Evolutionary conservation across 2,329 filamentous ascomycete genomes (phyloP).

Genomic region (Sporothrix mexicana): DNA sequence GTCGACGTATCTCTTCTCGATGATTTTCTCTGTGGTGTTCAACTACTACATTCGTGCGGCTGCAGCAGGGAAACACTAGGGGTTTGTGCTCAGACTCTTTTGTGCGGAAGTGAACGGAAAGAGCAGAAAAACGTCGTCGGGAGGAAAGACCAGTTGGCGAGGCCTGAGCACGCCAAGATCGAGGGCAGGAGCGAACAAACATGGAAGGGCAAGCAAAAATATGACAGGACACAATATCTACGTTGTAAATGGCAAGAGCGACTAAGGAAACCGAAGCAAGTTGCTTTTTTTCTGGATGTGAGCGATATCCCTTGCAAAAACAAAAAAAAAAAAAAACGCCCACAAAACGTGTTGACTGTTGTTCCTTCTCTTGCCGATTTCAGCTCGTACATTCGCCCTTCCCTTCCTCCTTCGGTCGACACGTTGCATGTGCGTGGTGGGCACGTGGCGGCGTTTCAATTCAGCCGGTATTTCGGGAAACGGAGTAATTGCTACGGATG

Average conservation of each 20-base stretch:
- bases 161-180: background rate
- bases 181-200: background rate
- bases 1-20: background rate
- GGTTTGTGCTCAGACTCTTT: conserved; percentile 1
- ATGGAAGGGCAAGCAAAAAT: background rate
- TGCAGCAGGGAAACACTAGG: conserved; percentile 13
- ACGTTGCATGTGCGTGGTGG: conserved; percentile 29
- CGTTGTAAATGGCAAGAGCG: background rate
- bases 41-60: conserved; percentile 2
- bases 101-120: background rate
- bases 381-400: background rate
- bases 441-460: conserved; percentile 33
- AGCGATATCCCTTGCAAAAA: background rate
- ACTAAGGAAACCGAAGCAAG: background rate
- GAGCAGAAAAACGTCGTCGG: background rate
- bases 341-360: background rate
- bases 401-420: background rate
- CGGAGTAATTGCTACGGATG: background rate
- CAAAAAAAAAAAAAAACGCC: background rate
- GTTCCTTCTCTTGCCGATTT: background rate
- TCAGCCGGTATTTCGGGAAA: conserved; percentile 1
- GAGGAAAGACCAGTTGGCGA: background rate
- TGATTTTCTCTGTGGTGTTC: conserved; percentile 3
- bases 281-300: background rate
- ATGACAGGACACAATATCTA: background rate